Percentiles rank a stretch among this genome's conserved stretches.
Evolutionary conservation across 352 stramenopile species (phyloP).

Genomic region (Pythium guiyangense): DNA sequence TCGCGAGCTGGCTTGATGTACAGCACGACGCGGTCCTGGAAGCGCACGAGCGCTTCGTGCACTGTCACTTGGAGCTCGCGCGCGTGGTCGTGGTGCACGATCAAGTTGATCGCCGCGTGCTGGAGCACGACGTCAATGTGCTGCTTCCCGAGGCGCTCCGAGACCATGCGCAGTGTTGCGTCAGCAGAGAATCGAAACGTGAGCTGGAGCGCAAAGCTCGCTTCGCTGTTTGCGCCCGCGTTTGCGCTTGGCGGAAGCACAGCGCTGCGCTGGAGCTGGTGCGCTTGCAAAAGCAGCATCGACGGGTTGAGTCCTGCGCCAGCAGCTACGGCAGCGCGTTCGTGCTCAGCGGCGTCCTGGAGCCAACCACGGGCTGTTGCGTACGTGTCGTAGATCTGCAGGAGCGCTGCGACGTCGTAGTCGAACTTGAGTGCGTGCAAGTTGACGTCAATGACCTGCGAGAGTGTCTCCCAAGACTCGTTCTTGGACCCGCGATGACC

Average conservation of each 20-base stretch:
- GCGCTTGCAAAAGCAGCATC: background rate
- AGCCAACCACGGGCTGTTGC: constrained; percentile 11
- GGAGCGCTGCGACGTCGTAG: constrained; percentile 29
- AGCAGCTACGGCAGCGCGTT: background rate
- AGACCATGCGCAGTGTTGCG: constrained; percentile 33
- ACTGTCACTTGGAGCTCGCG: constrained; percentile 52
- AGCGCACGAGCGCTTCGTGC: constrained; percentile 34
- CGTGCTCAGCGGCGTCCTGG: background rate
- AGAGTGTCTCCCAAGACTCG: constrained; percentile 41
- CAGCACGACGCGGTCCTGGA: constrained; percentile 43
- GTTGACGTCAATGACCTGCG: constrained; percentile 55
- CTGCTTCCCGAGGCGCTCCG: constrained; percentile 28
- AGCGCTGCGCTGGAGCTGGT: constrained; percentile 4
- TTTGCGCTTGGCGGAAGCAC: constrained; percentile 1
- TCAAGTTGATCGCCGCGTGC: constrained; percentile 41
- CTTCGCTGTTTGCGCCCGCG: constrained; percentile 7
- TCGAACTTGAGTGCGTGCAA: constrained; percentile 42
- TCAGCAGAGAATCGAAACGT: constrained; percentile 49
- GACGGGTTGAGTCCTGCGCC: constrained; percentile 1
- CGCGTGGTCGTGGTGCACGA: constrained; percentile 32
- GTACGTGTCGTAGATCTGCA: constrained; percentile 22
- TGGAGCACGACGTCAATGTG: constrained; percentile 32
- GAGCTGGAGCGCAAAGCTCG: constrained; percentile 48
- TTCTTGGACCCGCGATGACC: constrained; percentile 33
- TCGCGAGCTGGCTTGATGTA: constrained; percentile 52